A percentile compares a stretch with the other conserved stretches of the same genome.
These are phyloP conservation scores for Boeremia exigua DNA, from an alignment of 2,329 filamentous ascomycete genomes.

Conservation along the genomic window DNA sequence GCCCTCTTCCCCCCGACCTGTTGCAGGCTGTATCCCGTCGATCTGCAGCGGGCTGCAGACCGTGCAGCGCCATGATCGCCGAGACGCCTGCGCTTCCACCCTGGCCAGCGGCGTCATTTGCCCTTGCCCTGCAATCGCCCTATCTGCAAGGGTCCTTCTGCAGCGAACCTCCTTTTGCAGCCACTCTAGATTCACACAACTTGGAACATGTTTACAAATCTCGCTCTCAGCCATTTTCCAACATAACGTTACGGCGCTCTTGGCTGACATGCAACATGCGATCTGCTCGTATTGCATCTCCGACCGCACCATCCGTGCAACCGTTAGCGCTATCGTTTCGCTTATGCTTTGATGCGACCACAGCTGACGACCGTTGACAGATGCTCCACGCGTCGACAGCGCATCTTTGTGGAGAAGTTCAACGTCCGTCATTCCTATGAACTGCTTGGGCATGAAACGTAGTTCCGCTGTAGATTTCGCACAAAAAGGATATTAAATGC, in stretches of 20 bases:
- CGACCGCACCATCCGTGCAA: not conserved
- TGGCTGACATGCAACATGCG: too few relatives aligned
- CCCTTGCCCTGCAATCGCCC: not conserved
- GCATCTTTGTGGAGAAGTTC: not conserved
- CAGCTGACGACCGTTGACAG: constrained; percentile 4
- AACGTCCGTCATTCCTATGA: too few relatives aligned
- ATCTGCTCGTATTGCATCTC: not conserved
- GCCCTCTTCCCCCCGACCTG: not conserved
- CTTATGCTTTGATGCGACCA: constrained; percentile 8
- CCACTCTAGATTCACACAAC: too few relatives aligned
- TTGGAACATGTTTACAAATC: too few relatives aligned
- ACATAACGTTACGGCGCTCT: not conserved
- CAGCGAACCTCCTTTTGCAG: not conserved
- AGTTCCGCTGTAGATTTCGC: not conserved
- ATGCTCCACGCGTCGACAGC: constrained; percentile 5
- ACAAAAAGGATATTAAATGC: too few relatives aligned
- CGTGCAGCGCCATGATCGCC: constrained; percentile 16
- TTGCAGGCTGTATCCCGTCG: not conserved
- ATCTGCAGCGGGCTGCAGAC: constrained; percentile 1
- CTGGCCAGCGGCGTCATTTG: constrained; percentile 10
- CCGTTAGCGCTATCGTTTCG: constrained; percentile 5
- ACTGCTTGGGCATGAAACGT: not conserved
- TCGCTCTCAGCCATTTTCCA: not conserved
- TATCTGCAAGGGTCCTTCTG: not conserved
- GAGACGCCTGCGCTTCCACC: constrained; percentile 9